phyloP scores from a whole-genome alignment of 2,329 filamentous ascomycete genomes.

The Colletotrichum kahawae region DNA sequence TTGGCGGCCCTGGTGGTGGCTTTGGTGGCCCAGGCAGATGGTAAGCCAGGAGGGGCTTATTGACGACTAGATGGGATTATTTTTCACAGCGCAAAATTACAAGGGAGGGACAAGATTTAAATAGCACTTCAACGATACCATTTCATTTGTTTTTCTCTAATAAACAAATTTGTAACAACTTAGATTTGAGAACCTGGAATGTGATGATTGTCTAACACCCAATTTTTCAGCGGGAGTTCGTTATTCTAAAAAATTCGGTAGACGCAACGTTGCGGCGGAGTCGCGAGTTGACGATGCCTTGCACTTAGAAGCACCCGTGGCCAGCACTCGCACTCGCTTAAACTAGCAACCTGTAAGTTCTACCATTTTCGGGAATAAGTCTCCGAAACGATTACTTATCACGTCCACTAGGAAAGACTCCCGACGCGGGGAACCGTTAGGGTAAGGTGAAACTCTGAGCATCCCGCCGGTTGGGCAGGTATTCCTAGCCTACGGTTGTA shows the following conservation, averaged over 20 bases:
- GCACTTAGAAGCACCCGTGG: background rate
- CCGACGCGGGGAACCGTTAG: background rate
- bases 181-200: rapidly evolving
- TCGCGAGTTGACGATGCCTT: rapidly evolving
- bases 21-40: background rate
- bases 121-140: background rate
- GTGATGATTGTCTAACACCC: background rate
- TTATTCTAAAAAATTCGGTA: rapidly evolving
- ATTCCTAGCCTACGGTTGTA: background rate
- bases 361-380: background rate
- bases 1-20: background rate
- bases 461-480: background rate
- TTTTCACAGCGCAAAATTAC: background rate
- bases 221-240: rapidly evolving
- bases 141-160: background rate
- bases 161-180: no score
- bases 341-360: background rate
- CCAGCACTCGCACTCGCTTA: background rate
- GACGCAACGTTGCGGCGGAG: background rate
- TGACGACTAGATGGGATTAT: background rate
- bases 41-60: background rate
- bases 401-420: background rate
- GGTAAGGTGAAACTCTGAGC: background rate
- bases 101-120: background rate
- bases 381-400: background rate